Percentiles rank a stretch among this genome's conserved stretches.
Conservation (phyloP, 768 basidiomycete species). For the Naganishia kalamii region DNA sequence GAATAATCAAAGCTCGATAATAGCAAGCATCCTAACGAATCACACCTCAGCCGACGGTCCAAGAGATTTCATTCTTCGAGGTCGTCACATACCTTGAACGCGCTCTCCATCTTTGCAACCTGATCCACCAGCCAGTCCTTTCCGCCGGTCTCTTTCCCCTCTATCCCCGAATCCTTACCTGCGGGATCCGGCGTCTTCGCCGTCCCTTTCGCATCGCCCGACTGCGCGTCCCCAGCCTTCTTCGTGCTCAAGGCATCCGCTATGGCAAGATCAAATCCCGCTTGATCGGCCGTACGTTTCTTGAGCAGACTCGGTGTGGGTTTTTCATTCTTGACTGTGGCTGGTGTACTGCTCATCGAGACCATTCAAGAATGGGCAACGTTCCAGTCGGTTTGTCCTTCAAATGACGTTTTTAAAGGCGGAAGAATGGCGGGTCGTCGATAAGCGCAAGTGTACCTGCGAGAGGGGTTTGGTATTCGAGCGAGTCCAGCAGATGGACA, state of each 20-base stretch:
- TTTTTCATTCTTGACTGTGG: not conserved
- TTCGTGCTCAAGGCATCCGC: not conserved
- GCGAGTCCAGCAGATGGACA: no score
- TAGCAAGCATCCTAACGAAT: constrained; percentile 16
- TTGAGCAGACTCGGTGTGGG: not conserved
- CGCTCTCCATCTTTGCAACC: constrained; percentile 14
- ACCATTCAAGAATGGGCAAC: not conserved
- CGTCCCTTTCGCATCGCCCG: not conserved
- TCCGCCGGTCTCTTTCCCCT: not conserved
- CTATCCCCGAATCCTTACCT: not conserved
- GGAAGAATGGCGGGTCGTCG: no score
- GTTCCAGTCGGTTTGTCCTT: not conserved
- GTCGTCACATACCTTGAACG: constrained; percentile 1
- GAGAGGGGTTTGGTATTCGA: no score
- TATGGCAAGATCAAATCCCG: constrained; percentile 3
- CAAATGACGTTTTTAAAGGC: no score
- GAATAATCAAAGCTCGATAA: constrained; percentile 14
- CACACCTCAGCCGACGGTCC: not conserved
- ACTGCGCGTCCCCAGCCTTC: not conserved
- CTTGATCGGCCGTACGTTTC: constrained; percentile 10
- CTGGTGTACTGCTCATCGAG: constrained; percentile 7
- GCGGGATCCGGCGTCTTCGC: not conserved
- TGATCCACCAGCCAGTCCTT: constrained; percentile 12
- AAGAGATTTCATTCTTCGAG: not conserved
- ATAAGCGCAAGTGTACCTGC: no score